A percentile compares a stretch with the other conserved stretches of the same genome.
Conservation (phyloP, 2,329 filamentous ascomycete genomes). For the Dothidotthia symphoricarpi region DNA sequence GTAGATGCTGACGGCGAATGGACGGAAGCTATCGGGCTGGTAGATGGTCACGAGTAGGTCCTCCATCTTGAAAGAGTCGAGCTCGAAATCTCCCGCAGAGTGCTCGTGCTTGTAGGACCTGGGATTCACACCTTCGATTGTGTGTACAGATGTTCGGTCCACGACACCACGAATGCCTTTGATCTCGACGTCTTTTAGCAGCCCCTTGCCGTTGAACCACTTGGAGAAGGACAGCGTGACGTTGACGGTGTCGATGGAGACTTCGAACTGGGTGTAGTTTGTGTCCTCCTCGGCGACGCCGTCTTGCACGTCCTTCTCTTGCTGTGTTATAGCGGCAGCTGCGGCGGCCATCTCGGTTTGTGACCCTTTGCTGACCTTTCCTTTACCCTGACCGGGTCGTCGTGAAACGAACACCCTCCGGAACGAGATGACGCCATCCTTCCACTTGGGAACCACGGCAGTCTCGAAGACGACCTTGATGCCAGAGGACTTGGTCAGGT, state of each 20-base stretch:
- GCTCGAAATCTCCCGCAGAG: conserved; percentile 89
- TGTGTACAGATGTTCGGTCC: conserved; percentile 80
- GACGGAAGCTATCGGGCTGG: conserved; percentile 86
- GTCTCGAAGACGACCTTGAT: conserved; percentile 95
- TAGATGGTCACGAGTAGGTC: conserved; percentile 89
- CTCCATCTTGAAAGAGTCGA: conserved; percentile 94
- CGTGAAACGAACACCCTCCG: conserved; percentile 95
- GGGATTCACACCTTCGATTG: conserved; percentile 72
- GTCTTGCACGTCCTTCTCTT: conserved; percentile 37
- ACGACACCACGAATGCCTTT: conserved; percentile 90
- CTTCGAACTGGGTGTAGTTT: conserved; percentile 96
- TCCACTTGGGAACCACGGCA: conserved; percentile 95
- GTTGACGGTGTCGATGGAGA: conserved; percentile 92
- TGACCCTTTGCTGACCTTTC: conserved; percentile 89
- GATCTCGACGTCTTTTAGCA: conserved; percentile 88
- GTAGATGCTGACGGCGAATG: conserved; percentile 92
- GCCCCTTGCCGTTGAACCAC: conserved; percentile 96
- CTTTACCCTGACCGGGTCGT: conserved; percentile 75
- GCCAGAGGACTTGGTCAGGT: conserved; percentile 89
- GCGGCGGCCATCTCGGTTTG: conserved; percentile 79
- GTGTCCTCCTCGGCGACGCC: conserved; percentile 68
- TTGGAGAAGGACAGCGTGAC: conserved; percentile 97
- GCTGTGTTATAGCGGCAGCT: conserved; percentile 67
- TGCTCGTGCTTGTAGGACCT: conserved; percentile 85
- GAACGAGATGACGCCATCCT: conserved; percentile 91